These are phyloP conservation scores for Pyrus bretschneideri DNA, from an alignment of 306 rosid species.

Conservation along the genomic window DNA sequence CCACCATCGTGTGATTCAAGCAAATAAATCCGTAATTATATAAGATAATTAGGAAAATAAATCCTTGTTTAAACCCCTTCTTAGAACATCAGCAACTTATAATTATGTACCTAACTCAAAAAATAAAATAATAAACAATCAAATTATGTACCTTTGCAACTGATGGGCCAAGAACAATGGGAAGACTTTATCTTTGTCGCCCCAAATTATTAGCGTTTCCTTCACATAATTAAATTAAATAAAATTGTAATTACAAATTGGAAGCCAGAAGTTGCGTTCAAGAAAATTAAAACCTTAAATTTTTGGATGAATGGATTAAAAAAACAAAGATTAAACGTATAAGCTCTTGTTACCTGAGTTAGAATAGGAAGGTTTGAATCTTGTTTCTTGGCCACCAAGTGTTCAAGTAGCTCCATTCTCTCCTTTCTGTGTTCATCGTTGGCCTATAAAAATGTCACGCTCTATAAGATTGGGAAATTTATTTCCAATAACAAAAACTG, in stretches of 20 bases:
- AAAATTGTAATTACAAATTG: neutral
- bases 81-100: neutral
- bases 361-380: constrained; percentile 25
- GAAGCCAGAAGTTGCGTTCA: neutral
- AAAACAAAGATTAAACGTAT: neutral
- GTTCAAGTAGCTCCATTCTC: neutral
- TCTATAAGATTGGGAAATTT: neutral
- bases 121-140: no score
- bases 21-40: no score
- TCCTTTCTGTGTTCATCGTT: constrained; percentile 1
- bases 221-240: neutral
- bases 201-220: constrained; percentile 43
- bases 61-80: neutral
- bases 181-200: constrained; percentile 31
- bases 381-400: constrained; percentile 19
- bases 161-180: constrained; percentile 23
- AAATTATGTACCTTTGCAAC: constrained; percentile 23
- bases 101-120: no score
- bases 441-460: neutral
- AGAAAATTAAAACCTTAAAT: neutral
- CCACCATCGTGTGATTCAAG: no score
- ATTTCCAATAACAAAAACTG: no score
- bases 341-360: constrained; percentile 16
- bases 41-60: neutral
- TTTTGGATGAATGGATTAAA: neutral